These are phyloP conservation scores for Russula olivacea DNA, from an alignment of 768 basidiomycete genomes.

Conservation along the genomic window DNA sequence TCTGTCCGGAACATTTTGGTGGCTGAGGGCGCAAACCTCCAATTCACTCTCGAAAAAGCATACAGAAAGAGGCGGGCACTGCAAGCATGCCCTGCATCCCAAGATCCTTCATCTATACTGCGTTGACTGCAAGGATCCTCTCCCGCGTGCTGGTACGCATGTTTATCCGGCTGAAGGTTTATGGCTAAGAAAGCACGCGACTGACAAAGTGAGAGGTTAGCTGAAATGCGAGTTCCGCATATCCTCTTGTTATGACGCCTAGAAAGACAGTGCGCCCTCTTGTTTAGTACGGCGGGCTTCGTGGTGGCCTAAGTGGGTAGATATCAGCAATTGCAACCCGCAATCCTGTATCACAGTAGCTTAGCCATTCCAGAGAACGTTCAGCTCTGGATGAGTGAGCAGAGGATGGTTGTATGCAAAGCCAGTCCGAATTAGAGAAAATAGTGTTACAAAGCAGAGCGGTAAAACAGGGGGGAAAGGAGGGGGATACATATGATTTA, in stretches of 20 bases:
- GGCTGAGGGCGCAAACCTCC: not conserved
- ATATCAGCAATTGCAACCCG: not conserved
- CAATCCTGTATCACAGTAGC: not conserved
- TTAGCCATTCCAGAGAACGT: not conserved
- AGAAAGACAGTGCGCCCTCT: not conserved
- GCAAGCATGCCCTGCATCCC: not conserved
- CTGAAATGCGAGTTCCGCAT: not conserved
- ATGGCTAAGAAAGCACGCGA: not conserved
- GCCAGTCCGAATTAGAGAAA: not conserved
- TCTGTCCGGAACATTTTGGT: not conserved
- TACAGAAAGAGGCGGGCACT: not conserved
- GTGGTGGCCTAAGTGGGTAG: not conserved
- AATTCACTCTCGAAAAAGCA: not conserved
- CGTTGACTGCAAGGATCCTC: not conserved
- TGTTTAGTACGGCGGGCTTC: not conserved
- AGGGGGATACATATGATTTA: not conserved
- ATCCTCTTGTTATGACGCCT: no score
- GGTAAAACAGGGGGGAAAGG: not conserved
- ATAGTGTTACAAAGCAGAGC: constrained; percentile 10
- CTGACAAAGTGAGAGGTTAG: not conserved
- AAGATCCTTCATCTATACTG: not conserved
- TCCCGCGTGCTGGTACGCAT: not conserved
- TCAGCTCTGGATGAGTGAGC: not conserved
- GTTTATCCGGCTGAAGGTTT: not conserved
- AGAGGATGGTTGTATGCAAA: not conserved